A percentile compares a stretch with the other conserved stretches of the same genome.
Conservation (phyloP, 2,329 filamentous ascomycete species). For the Beauveria caledonica region DNA sequence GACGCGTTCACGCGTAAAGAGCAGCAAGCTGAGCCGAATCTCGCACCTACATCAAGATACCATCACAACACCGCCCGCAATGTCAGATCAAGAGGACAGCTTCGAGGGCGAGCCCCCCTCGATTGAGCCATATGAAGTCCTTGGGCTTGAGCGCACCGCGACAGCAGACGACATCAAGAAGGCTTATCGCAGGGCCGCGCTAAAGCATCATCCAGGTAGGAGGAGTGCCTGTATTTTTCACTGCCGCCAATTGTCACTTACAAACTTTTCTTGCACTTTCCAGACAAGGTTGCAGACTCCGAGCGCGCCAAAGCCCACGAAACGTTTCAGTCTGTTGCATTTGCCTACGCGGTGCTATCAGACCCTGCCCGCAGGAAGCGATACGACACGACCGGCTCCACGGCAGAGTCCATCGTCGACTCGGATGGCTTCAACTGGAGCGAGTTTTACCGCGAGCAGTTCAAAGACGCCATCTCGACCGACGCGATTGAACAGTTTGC, state of each 20-base stretch:
- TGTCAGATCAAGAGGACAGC: constrained; percentile 45
- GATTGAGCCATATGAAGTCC: constrained; percentile 72
- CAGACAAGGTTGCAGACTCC: constrained; percentile 67
- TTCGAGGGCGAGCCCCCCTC: constrained; percentile 50
- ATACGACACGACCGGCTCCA: constrained; percentile 87
- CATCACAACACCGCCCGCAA: constrained; percentile 19
- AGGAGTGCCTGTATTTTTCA: neutral
- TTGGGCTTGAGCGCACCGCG: constrained; percentile 62
- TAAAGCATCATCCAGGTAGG: constrained; percentile 78
- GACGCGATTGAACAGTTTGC: constrained; percentile 71
- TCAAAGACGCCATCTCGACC: constrained; percentile 63
- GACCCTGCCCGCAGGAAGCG: constrained; percentile 71
- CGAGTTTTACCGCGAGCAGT: constrained; percentile 82
- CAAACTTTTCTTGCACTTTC: neutral
- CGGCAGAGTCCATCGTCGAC: constrained; percentile 71
- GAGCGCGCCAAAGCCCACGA: constrained; percentile 65
- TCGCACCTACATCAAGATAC: constrained; percentile 1
- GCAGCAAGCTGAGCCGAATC: neutral
- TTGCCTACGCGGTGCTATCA: constrained; percentile 89
- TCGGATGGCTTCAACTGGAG: constrained; percentile 82
- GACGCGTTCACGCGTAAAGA: constrained; percentile 10
- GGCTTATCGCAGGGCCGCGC: constrained; percentile 83
- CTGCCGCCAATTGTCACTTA: neutral
- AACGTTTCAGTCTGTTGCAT: constrained; percentile 83
- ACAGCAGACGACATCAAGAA: constrained; percentile 75